A percentile compares a stretch with the other conserved stretches of the same genome.
These are phyloP conservation scores for Nicotiana sylvestris DNA, from an alignment of 257 asterid species.

Conservation along the genomic window DNA sequence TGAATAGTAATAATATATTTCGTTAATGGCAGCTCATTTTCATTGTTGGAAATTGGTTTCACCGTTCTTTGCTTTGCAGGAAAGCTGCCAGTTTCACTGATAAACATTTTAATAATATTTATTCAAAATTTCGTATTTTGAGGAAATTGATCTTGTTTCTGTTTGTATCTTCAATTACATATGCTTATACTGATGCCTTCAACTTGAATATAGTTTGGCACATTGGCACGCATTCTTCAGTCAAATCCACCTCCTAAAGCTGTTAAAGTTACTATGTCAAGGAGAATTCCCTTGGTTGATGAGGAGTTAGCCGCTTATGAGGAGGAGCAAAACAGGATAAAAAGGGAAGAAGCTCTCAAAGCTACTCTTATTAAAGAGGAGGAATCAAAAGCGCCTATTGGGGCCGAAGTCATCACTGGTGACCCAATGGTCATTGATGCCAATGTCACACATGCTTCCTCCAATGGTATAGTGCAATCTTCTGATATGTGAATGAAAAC, in stretches of 20 bases:
- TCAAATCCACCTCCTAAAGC: conserved; percentile 99
- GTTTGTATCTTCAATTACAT: conserved; percentile 8
- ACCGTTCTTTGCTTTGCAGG: background rate
- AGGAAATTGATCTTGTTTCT: background rate
- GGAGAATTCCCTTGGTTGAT: conserved; percentile 91
- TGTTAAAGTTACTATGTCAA: conserved; percentile 93
- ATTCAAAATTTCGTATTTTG: background rate
- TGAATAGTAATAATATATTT: background rate
- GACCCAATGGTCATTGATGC: conserved; percentile 85
- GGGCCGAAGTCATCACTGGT: conserved; percentile 42
- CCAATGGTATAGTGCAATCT: conserved; percentile 42
- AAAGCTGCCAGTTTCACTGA: background rate
- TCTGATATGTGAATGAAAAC: background rate
- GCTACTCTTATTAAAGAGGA: conserved; percentile 84
- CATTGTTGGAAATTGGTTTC: background rate
- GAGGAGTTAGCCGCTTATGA: conserved; percentile 99
- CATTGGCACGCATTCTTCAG: conserved; percentile 95
- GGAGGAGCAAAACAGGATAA: conserved; percentile 79
- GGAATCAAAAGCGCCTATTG: conserved; percentile 63
- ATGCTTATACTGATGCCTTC: conserved; percentile 18
- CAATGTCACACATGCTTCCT: conserved; percentile 36
- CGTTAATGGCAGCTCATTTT: background rate
- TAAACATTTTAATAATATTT: background rate
- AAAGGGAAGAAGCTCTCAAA: conserved; percentile 86
- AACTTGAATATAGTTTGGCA: conserved; percentile 62